A percentile compares a stretch with the other conserved stretches of the same genome.
phyloP scores from a whole-genome alignment of 805 yeast genomes.

The Candida ulmi region DNA sequence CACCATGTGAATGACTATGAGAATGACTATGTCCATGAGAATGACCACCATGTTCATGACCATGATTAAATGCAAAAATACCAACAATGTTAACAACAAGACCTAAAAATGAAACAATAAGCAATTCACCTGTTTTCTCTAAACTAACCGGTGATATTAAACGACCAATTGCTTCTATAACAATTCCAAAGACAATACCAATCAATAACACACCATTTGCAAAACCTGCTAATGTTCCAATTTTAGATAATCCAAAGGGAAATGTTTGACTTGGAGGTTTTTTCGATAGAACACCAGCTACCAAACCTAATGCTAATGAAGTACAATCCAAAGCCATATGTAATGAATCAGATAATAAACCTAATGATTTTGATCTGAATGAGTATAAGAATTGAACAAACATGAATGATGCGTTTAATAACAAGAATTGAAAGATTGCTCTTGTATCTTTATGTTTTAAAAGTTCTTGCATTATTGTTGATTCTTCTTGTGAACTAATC shows the following conservation, averaged over 20 bases:
- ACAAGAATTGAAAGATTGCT: slow-evolving; percentile 81
- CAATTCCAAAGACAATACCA: slow-evolving; percentile 85
- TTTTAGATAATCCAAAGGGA: slow-evolving; percentile 81
- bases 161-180: slow-evolving; percentile 82
- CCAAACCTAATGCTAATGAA: slow-evolving; percentile 80
- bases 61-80: slow-evolving; percentile 89
- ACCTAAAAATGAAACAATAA: slow-evolving; percentile 82
- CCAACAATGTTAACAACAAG: slow-evolving; percentile 87
- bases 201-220: slow-evolving; percentile 86
- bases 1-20: slow-evolving; percentile 28
- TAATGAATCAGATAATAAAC: slow-evolving; percentile 84
- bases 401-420: slow-evolving; percentile 90
- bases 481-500: slow-evolving; percentile 5
- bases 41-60: slow-evolving; percentile 48
- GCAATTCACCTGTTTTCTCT: slow-evolving; percentile 75
- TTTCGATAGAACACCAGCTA: slow-evolving; percentile 70
- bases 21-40: slow-evolving; percentile 40
- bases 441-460: slow-evolving; percentile 59
- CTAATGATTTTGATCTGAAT: slow-evolving; percentile 86
- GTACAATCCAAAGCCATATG: slow-evolving; percentile 97
- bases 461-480: slow-evolving; percentile 16
- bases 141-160: slow-evolving; percentile 71
- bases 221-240: slow-evolving; percentile 92
- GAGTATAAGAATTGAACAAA: slow-evolving; percentile 88
- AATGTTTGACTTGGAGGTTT: slow-evolving; percentile 59